Evolutionary conservation across 345 rosid genomes (phyloP).

Genomic region (Citrus glauca): DNA sequence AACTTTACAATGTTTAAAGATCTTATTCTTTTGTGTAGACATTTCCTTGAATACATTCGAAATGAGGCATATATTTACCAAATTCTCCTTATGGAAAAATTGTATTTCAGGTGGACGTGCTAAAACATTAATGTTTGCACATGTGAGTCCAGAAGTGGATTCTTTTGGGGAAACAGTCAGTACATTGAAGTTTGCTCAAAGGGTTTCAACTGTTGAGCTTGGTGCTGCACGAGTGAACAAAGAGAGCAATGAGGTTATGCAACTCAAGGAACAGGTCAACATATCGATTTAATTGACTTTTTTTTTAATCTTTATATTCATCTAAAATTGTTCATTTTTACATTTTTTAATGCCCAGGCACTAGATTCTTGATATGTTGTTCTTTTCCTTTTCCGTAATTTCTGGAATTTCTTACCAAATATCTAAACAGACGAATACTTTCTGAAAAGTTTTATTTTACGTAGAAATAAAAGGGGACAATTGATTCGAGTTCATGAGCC

Average conservation of each 20-base stretch:
- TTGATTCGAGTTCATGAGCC: background rate
- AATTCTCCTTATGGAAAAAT: background rate
- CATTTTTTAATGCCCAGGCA: background rate
- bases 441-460: background rate
- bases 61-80: background rate
- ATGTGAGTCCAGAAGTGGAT: slow-evolving; percentile 82
- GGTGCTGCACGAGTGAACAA: slow-evolving; percentile 80
- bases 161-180: slow-evolving; percentile 79
- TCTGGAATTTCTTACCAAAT: background rate
- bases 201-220: slow-evolving; percentile 78
- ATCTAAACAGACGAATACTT: background rate
- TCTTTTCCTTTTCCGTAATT: background rate
- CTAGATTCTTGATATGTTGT: background rate
- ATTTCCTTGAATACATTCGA: background rate
- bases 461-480: too few relatives aligned
- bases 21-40: background rate
- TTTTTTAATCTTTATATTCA: background rate
- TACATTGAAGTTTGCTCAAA: slow-evolving; percentile 88
- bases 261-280: slow-evolving; percentile 76
- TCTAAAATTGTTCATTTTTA: background rate
- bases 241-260: slow-evolving; percentile 74
- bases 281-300: background rate
- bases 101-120: slow-evolving; percentile 75
- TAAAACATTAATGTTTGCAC: slow-evolving; percentile 91
- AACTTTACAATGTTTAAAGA: background rate